Base-by-base conservation (phyloP, 768 basidiomycete genomes). In the Kwoniella dejecticola region DNA sequence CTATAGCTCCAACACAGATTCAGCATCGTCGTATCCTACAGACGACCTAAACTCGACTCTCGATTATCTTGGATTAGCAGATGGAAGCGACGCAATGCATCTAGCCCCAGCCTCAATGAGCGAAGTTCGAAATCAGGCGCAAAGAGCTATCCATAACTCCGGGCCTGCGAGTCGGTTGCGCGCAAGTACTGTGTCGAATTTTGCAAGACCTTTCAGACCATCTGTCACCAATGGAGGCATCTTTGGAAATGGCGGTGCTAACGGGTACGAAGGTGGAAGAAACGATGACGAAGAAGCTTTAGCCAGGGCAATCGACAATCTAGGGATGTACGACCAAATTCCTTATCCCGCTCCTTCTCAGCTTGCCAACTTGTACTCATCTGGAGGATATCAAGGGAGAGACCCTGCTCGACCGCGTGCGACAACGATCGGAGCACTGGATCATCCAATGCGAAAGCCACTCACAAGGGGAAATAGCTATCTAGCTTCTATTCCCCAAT, bases 31-130 rank as follows among this genome's bases (percentile, higher is more conserved):
- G 15, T 57, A 74, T 6, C 67, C 83, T n/a, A 82, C 85, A 3
- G 71, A 70, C 42, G 94, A 96, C 55, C 89, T 91, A 77, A 89
- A 92, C 70, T 91, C 92, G 74, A 97, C 95, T 26, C 85, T 98
- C 63, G 94, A 96, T 79, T 97, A 97, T 79, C 89, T 98, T 50
- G 95, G 95, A 44, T 83, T 98, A 70, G 95, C 93, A 70, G 94
- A 91, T 65, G 64, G 62, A 4, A 36, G 36, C 4, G 71, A 75
- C 19, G 33, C 56, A 15, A 48, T 41, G 33, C 66, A 66, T 8
- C 56, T 70, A 1, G 63, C 74, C 2, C 89, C 91, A 4, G 91
- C 91, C 11, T 92, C 91, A 38, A 87, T 94, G 63, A 86, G 89
- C 19, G 93, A 94, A 79, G 81, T 94, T 63, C 88, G 91, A 69